Conservation (phyloP, 1,284 basidiomycete species). For the Mycena citricolor region DNA sequence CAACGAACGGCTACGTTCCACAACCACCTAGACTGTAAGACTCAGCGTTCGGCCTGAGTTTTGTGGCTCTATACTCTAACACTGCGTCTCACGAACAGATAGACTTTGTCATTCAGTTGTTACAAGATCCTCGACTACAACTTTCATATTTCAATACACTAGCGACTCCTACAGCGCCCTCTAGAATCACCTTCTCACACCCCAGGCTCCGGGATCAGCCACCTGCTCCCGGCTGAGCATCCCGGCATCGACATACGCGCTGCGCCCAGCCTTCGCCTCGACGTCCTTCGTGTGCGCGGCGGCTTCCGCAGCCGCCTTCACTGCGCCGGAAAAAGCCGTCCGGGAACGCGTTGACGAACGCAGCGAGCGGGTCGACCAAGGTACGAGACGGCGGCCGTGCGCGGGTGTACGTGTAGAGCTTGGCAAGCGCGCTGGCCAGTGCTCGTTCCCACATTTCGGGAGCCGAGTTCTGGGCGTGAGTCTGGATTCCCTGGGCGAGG, state of each 20-base stretch:
- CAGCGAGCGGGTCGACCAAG: slow-evolving; percentile 87
- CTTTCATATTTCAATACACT: too few species aligned
- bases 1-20: too few species aligned
- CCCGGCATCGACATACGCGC: slow-evolving; percentile 83
- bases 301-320: slow-evolving; percentile 64
- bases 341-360: slow-evolving; percentile 64
- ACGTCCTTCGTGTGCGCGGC: slow-evolving; percentile 74
- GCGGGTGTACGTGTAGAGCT: slow-evolving; percentile 84
- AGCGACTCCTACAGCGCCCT: too few species aligned
- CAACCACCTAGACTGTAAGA: too few species aligned
- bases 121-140: too few species aligned
- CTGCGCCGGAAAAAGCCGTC: slow-evolving; percentile 52
- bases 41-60: too few species aligned
- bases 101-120: too few species aligned
- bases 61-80: too few species aligned
- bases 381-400: slow-evolving; percentile 90
- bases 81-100: too few species aligned
- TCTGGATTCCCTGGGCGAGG: slow-evolving; percentile 75
- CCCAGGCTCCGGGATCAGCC: slow-evolving; percentile 90
- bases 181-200: slow-evolving; percentile 77
- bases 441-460: slow-evolving; percentile 64
- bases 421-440: slow-evolving; percentile 61
- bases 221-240: slow-evolving; percentile 68
- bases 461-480: slow-evolving; percentile 40
- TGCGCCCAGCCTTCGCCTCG: slow-evolving; percentile 86